Evolutionary conservation across 371 early-diverging fungal genomes (phyloP), one percentile per base, ranked within the genome.

Genomic region (Actinomortierella wolfii): DNA sequence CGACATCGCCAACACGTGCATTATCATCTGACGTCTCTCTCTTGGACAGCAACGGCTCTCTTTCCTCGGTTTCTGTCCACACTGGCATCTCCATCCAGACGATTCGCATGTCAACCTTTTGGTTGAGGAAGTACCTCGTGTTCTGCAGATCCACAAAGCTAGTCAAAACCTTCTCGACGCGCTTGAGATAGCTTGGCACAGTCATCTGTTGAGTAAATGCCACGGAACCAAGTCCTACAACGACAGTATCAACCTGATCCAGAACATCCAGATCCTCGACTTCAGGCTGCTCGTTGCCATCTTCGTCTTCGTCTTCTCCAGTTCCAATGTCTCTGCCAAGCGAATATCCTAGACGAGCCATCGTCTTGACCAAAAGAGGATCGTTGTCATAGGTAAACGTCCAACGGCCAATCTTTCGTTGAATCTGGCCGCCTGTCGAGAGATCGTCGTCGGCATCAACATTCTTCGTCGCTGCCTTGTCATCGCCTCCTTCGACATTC

Each of bases 61-160:
- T n/a, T n/a, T n/a, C n/a, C n/a, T n/a, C 47, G 18, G 26, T 25
- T 20, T 67, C 67, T 3, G 58, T 61, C 61, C 61, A 67, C 2
- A 61, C 67, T 3, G 67, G 61, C 21, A 44, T 45, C 14, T 58
- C 57, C 49, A 54, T 44, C 67, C 67, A 67, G 44, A 67, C 54
- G 18, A 67, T 47, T 40, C n/a, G n/a, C n/a, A n/a, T n/a, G n/a
- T n/a, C n/a, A n/a, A n/a, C n/a, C n/a, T n/a, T n/a, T n/a, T n/a
- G n/a, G n/a, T 53, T 56, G 26, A 67, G 67, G 21, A 24, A 52
- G 46, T 57, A 51, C 59, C 18, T 45, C 51, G 6, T 52, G 44
- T 61, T 53, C 15, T 52, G 48, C 6, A 67, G 41, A 15, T 21
- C 42, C 7, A 47, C 25, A 25, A 67, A 46, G 2, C 58, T 58